Percentiles rank a stretch among this genome's conserved stretches.
Conservation (phyloP, 2,329 filamentous ascomycete species). For the Arthrinium phaeospermum region DNA sequence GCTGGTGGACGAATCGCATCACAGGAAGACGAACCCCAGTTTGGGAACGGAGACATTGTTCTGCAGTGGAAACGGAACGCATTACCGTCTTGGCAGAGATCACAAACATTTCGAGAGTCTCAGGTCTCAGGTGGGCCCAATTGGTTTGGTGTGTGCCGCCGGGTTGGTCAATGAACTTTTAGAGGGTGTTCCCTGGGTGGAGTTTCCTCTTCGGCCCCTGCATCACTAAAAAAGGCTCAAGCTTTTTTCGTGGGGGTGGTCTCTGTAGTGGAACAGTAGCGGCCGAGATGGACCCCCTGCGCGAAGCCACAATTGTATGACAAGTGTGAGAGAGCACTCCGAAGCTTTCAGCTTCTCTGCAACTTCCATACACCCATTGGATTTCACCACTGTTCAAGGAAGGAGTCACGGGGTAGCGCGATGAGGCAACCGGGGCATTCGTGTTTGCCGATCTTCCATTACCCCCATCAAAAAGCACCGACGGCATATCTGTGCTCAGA, state of each 20-base stretch:
- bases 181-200: neutral
- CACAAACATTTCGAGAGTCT: constrained; percentile 9
- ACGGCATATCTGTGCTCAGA: neutral
- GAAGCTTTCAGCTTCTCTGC: neutral
- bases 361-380: neutral
- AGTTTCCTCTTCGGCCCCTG: neutral
- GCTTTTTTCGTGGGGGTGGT: neutral
- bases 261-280: neutral
- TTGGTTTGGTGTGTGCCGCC: neutral
- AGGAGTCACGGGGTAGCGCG: neutral
- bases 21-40: constrained; percentile 5
- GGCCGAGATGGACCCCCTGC: neutral
- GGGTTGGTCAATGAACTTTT: neutral
- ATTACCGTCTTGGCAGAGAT: constrained; percentile 19
- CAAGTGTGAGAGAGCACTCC: neutral
- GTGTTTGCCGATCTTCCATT: neutral
- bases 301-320: constrained; percentile 2
- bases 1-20: constrained; percentile 19
- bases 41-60: neutral
- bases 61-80: constrained; percentile 18
- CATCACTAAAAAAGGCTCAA: neutral
- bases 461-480: neutral
- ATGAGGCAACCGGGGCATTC: neutral
- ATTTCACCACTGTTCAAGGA: neutral
- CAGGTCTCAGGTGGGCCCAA: neutral